A percentile compares a stretch with the other conserved stretches of the same genome.
These are phyloP conservation scores for Alternaria hordeiaustralica DNA, from an alignment of 2,329 filamentous ascomycete genomes.

Conservation along the genomic window DNA sequence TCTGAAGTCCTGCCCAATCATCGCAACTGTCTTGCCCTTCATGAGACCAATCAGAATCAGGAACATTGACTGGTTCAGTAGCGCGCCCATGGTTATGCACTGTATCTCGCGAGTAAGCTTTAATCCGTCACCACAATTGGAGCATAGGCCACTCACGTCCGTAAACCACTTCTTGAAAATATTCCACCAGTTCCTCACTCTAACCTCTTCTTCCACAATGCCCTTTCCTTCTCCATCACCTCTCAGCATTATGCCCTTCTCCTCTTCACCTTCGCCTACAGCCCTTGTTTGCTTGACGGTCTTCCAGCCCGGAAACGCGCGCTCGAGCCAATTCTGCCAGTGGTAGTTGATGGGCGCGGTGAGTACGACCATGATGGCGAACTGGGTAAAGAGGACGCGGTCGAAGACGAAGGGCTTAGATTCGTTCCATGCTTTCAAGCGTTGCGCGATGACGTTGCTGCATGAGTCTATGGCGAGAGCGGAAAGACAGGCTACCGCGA, in stretches of 20 bases:
- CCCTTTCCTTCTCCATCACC: constrained; percentile 38
- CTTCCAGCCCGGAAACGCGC: constrained; percentile 69
- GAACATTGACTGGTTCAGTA: constrained; percentile 70
- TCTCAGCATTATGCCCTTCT: constrained; percentile 36
- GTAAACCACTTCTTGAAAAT: constrained; percentile 70
- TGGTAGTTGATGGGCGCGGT: constrained; percentile 82
- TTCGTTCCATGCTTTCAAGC: constrained; percentile 45
- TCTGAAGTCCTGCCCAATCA: constrained; percentile 42
- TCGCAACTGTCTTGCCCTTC: constrained; percentile 43
- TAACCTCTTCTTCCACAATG: constrained; percentile 36
- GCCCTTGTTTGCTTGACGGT: constrained; percentile 26
- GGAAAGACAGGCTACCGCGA: constrained; percentile 42
- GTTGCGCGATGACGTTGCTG: constrained; percentile 48
- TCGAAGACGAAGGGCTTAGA: constrained; percentile 47
- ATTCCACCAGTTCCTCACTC: constrained; percentile 58
- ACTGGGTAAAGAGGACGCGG: constrained; percentile 46
- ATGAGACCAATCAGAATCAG: constrained; percentile 65
- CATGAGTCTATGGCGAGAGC: constrained; percentile 46
- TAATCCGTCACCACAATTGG: not conserved
- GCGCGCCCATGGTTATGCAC: constrained; percentile 68
- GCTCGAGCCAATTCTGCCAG: constrained; percentile 84
- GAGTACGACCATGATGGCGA: constrained; percentile 68
- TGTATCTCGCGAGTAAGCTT: constrained; percentile 14
- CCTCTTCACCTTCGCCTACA: constrained; percentile 30
- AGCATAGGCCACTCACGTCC: constrained; percentile 51